Conservation (phyloP, 192 early-diverging fungal species). For the Rhizophagus clarus region DNA sequence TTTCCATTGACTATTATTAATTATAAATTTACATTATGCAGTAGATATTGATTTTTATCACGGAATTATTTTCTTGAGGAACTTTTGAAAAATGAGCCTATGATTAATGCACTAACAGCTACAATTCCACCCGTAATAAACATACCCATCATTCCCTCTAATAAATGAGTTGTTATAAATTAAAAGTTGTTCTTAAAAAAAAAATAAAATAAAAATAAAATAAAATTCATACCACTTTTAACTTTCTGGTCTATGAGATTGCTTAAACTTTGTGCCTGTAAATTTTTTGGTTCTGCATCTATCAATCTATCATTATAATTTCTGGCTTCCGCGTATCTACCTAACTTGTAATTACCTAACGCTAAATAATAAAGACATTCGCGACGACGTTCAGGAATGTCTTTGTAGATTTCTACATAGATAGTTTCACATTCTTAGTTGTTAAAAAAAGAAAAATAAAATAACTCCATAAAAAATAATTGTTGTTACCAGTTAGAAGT, state of each 20-base stretch:
- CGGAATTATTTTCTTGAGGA: too few relatives aligned
- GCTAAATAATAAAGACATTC: slow-evolving; percentile 97
- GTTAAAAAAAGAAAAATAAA: not conserved
- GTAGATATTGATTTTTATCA: too few relatives aligned
- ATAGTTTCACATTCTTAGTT: not conserved
- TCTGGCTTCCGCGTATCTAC: slow-evolving; percentile 81
- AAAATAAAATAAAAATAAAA: not conserved
- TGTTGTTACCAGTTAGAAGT: slow-evolving; percentile 66
- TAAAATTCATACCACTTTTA: slow-evolving; percentile 51
- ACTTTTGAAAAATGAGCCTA: not conserved
- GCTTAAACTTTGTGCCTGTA: slow-evolving; percentile 72
- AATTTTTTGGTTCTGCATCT: slow-evolving; percentile 81
- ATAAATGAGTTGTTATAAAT: not conserved
- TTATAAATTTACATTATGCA: not conserved
- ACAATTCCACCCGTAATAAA: not conserved
- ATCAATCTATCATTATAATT: slow-evolving; percentile 84
- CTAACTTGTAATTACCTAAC: slow-evolving; percentile 88
- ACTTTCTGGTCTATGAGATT: slow-evolving; percentile 84
- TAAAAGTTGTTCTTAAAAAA: not conserved
- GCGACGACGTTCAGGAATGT: slow-evolving; percentile 78
- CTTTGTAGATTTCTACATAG: slow-evolving; percentile 82
- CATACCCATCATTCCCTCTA: slow-evolving; percentile 17
- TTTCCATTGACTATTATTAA: not conserved
- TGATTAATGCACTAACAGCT: slow-evolving; percentile 4
- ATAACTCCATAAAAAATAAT: not conserved